A percentile compares a stretch with the other conserved stretches of the same genome.
Conservation (phyloP, 2,329 filamentous ascomycete species). For the Neoscytalidium dimidiatum region DNA sequence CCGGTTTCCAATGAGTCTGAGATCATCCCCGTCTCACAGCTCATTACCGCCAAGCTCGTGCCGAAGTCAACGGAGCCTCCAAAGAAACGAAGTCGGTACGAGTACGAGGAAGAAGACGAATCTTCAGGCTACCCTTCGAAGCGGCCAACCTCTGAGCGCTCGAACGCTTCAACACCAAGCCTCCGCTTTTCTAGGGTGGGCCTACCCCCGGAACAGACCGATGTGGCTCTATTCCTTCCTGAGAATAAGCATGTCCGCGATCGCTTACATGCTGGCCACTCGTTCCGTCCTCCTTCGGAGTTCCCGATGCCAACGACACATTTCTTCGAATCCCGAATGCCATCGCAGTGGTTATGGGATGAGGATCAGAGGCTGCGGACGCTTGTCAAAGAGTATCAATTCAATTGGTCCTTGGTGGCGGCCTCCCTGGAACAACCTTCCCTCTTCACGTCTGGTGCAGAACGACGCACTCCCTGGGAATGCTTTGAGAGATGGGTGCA, state of each 20-base stretch:
- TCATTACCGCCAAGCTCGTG: slow-evolving; percentile 77
- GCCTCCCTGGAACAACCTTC: slow-evolving; percentile 75
- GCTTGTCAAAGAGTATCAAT: slow-evolving; percentile 88
- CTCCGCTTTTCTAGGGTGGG: slow-evolving; percentile 45
- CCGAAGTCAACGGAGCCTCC: slow-evolving; percentile 67
- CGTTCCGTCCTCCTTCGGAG: slow-evolving; percentile 90
- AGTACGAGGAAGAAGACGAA: slow-evolving; percentile 73
- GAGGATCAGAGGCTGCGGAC: slow-evolving; percentile 89
- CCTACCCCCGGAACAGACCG: slow-evolving; percentile 67
- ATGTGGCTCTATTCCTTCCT: slow-evolving; percentile 85
- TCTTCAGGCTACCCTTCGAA: slow-evolving; percentile 35
- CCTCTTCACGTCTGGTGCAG: slow-evolving; percentile 78
- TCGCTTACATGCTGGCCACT: slow-evolving; percentile 84
- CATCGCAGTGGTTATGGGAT: slow-evolving; percentile 86
- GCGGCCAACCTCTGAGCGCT: slow-evolving; percentile 46
- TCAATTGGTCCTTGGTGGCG: slow-evolving; percentile 96
- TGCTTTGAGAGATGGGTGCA: slow-evolving; percentile 97
- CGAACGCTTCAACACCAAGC: slow-evolving; percentile 42
- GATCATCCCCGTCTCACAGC: slow-evolving; percentile 77
- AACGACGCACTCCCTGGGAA: slow-evolving; percentile 94
- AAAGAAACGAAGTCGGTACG: slow-evolving; percentile 78
- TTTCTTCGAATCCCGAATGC: slow-evolving; percentile 84
- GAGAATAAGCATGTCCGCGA: slow-evolving; percentile 90
- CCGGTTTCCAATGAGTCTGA: slow-evolving; percentile 39
- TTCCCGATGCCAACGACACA: slow-evolving; percentile 84